Conservation (phyloP, 2,329 filamentous ascomycete genomes). For the Aspergillus bombycis region DNA sequence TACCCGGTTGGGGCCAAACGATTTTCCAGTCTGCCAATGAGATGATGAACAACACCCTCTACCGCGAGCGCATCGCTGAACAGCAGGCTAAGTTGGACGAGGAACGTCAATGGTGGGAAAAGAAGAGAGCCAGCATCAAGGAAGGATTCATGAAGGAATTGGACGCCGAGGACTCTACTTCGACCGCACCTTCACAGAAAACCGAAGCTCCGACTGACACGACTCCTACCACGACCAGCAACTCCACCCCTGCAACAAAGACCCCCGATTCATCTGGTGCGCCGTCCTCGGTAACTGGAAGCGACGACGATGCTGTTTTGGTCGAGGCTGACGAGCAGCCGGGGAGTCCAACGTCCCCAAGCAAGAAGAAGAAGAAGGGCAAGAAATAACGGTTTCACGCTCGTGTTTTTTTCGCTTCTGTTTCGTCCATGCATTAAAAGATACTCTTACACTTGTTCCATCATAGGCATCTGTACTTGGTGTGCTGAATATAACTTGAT, state of each 20-base stretch:
- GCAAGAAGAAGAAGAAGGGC: constrained; percentile 51
- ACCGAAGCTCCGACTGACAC: constrained; percentile 17
- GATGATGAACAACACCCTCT: constrained; percentile 80
- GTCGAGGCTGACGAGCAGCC: constrained; percentile 66
- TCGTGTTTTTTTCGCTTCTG: constrained; percentile 1
- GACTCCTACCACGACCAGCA: constrained; percentile 13
- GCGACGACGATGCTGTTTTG: constrained; percentile 75
- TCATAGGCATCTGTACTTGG: neutral
- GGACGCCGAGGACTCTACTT: constrained; percentile 38
- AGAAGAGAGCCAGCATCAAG: constrained; percentile 73
- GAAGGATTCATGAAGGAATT: constrained; percentile 84
- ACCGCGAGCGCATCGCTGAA: constrained; percentile 75
- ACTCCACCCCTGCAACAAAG: constrained; percentile 23
- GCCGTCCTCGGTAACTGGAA: constrained; percentile 47
- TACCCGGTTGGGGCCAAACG: constrained; percentile 84
- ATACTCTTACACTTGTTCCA: neutral
- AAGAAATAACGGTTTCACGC: constrained; percentile 41
- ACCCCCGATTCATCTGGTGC: constrained; percentile 28
- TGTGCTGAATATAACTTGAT: neutral
- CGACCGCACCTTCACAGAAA: constrained; percentile 9
- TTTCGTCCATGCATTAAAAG: constrained; percentile 10
- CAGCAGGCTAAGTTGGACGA: constrained; percentile 70
- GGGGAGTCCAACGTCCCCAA: constrained; percentile 26
- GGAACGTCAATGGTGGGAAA: constrained; percentile 93
- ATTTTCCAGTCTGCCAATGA: constrained; percentile 99